These are phyloP conservation scores for Carallia brachiata DNA, from an alignment of 345 rosid species.

Conservation along the genomic window DNA sequence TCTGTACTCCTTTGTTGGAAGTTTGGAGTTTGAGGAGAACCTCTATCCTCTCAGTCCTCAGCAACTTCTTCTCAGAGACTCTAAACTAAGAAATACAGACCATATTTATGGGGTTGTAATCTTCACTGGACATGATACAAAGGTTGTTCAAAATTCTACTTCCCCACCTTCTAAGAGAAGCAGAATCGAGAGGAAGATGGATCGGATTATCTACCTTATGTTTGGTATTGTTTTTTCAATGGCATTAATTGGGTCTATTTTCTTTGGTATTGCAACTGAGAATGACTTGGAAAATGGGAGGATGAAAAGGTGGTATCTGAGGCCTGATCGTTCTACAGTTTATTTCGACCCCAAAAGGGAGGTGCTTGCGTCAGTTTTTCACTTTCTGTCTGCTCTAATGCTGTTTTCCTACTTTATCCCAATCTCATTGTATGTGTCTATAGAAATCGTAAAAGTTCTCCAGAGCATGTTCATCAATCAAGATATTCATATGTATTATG, in stretches of 20 bases:
- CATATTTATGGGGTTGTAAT: slow-evolving; percentile 71
- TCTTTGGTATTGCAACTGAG: slow-evolving; percentile 61
- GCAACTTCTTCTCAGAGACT: slow-evolving; percentile 85
- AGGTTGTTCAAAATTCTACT: slow-evolving; percentile 81
- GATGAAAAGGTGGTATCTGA: slow-evolving; percentile 86
- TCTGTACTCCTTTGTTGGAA: slow-evolving; percentile 77
- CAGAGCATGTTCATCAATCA: slow-evolving; percentile 84
- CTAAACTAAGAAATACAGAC: slow-evolving; percentile 83
- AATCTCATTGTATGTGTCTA: slow-evolving; percentile 79
- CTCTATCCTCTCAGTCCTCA: slow-evolving; percentile 69
- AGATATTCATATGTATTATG: slow-evolving; percentile 78
- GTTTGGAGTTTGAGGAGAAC: slow-evolving; percentile 56
- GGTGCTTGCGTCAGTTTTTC: slow-evolving; percentile 47
- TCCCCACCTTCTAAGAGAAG: slow-evolving; percentile 93
- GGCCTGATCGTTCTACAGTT: slow-evolving; percentile 51
- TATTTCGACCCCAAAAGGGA: slow-evolving; percentile 60
- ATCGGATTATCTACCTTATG: slow-evolving; percentile 62
- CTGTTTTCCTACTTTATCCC: slow-evolving; percentile 73
- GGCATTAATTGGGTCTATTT: slow-evolving; percentile 65
- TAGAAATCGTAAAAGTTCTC: slow-evolving; percentile 84
- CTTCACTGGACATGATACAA: slow-evolving; percentile 90
- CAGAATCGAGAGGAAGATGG: slow-evolving; percentile 80
- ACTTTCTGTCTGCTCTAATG: slow-evolving; percentile 72
- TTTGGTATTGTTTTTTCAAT: slow-evolving; percentile 51
- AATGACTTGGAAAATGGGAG: slow-evolving; percentile 56